A percentile compares a stretch with the other conserved stretches of the same genome.
phyloP scores from a whole-genome alignment of 2,329 filamentous ascomycete genomes.

The Ophiocordyceps camponoti-leonardi region DNA sequence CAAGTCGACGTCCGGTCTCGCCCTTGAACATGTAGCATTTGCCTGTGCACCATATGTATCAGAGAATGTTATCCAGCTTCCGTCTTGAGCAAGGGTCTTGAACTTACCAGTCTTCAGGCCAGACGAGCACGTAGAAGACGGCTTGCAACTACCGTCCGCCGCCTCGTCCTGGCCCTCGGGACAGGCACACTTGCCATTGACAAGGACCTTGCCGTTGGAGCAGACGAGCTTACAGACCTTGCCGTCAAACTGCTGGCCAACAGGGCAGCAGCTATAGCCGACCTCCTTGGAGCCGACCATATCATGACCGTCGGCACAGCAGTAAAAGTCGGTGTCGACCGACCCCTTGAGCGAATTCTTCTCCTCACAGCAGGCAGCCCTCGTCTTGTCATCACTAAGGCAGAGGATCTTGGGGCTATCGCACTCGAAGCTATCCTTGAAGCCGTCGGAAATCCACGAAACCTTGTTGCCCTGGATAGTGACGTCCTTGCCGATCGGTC shows the following conservation, averaged over 20 bases:
- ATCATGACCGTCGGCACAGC: constrained; percentile 6
- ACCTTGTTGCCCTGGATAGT: not conserved
- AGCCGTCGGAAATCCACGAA: not conserved
- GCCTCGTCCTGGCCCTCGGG: constrained; percentile 2
- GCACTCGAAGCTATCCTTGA: not conserved
- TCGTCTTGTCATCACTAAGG: constrained; percentile 3
- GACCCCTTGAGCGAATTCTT: constrained; percentile 4
- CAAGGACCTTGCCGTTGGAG: constrained; percentile 4
- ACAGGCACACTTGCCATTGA: constrained; percentile 4
- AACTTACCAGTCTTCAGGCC: constrained; percentile 1
- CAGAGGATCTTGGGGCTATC: not conserved
- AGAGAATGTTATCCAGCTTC: no score
- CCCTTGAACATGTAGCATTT: constrained; percentile 6
- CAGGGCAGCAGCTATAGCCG: constrained; percentile 6
- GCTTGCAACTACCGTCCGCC: constrained; percentile 2
- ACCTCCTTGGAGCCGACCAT: constrained; percentile 2
- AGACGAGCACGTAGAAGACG: not conserved
- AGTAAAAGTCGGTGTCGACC: constrained; percentile 5
- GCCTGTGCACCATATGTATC: not conserved
- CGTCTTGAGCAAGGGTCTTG: no score
- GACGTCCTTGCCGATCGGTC: not conserved
- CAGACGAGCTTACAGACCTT: constrained; percentile 4
- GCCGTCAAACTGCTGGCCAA: constrained; percentile 4
- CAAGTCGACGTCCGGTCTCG: constrained; percentile 1
- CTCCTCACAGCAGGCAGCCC: constrained; percentile 3